Conservation (phyloP, 2,329 filamentous ascomycete species). For the Kalmusia sp. region DNA sequence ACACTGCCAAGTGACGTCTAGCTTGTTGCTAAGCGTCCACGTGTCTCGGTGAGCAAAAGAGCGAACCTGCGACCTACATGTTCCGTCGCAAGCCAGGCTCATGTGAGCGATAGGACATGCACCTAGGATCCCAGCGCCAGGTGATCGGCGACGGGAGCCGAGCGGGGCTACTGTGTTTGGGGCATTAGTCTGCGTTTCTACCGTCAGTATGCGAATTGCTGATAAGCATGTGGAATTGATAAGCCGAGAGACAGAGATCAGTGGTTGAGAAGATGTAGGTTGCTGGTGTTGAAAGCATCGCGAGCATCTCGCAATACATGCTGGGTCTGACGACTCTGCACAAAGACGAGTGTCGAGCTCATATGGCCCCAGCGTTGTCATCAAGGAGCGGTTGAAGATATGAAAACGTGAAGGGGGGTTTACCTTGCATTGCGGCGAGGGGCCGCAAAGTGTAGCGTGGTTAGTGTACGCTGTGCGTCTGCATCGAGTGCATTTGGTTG, state of each 20-base stretch:
- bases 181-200: not conserved
- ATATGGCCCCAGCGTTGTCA: conserved; percentile 5
- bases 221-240: not conserved
- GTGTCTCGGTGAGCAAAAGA: not conserved
- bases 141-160: not conserved
- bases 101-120: not conserved
- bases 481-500: not conserved
- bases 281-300: conserved; percentile 5
- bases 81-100: not conserved
- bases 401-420: not conserved
- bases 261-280: conserved; percentile 1
- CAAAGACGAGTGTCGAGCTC: not conserved
- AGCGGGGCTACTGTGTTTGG: not conserved
- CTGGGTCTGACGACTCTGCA: not conserved
- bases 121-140: not conserved
- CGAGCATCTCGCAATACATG: not conserved
- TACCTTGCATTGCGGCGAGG: not conserved
- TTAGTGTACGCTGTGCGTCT: not conserved
- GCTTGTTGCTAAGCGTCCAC: not conserved
- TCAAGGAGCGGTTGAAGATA: not conserved
- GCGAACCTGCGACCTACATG: not conserved
- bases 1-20: not conserved
- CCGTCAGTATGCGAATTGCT: no score
- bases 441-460: not conserved
- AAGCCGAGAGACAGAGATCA: not conserved